phyloP scores from a whole-genome alignment of 805 yeast genomes.

The Yamadazyma scolyti region DNA sequence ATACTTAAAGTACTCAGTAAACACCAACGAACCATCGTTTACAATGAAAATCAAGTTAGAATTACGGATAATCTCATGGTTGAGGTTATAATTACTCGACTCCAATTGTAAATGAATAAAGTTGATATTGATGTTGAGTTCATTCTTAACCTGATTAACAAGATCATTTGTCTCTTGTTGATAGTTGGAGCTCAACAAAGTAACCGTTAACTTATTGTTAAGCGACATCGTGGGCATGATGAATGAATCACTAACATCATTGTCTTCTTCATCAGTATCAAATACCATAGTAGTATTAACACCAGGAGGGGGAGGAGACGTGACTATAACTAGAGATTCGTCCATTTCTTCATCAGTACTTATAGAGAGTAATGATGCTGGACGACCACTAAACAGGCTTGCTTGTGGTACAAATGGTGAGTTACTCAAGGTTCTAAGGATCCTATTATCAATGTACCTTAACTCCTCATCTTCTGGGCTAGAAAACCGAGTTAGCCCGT shows the following conservation, averaged over 20 bases:
- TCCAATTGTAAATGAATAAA: conserved; percentile 4
- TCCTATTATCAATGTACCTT: neutral
- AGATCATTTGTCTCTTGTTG: conserved; percentile 17
- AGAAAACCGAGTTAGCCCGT: conserved; percentile 8
- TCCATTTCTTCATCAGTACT: conserved; percentile 11
- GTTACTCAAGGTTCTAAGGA: conserved; percentile 8
- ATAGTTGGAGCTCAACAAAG: conserved; percentile 20
- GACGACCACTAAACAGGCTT: conserved; percentile 5
- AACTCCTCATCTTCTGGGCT: conserved; percentile 8
- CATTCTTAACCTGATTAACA: conserved; percentile 13
- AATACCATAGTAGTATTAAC: conserved; percentile 33
- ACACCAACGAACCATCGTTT: conserved; percentile 34
- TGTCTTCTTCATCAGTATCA: conserved; percentile 40
- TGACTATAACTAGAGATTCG: conserved; percentile 20
- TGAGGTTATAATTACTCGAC: conserved; percentile 5
- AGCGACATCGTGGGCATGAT: conserved; percentile 31
- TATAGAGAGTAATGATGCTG: conserved; percentile 11
- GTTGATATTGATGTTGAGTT: conserved; percentile 8
- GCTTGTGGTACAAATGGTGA: conserved; percentile 8
- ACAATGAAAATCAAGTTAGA: conserved; percentile 31
- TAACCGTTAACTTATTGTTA: conserved; percentile 14
- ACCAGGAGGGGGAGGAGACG: conserved; percentile 15
- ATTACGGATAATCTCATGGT: conserved; percentile 15
- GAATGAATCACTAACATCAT: conserved; percentile 14
- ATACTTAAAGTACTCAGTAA: conserved; percentile 19